Evolutionary conservation across 1,139 yeast species (phyloP), one percentile per base, ranked within the genome.

Genomic region (Candida buenavistaensis): DNA sequence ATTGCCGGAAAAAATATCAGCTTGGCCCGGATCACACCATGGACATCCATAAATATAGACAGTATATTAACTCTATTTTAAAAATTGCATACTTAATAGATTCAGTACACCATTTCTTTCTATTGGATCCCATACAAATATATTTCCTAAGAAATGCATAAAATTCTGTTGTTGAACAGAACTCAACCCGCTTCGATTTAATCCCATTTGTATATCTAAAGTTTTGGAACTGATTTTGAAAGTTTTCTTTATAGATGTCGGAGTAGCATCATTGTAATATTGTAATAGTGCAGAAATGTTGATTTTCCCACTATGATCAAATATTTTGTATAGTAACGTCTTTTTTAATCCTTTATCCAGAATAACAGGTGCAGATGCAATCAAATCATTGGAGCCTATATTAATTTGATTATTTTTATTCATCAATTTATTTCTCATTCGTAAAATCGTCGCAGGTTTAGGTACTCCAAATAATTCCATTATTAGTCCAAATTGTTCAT

Each of bases 1-100:
- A 5, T 54, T 54, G 8, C 70, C 70, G 1, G 72, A 69, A 35
- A 59, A 54, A 34, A 64, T 80, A 7, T 63, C 75, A 24, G 86
- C 86, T 1, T 80, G 86, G 86, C 86, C 86, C 0, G 84, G 85
- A 0, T 69, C 78, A 5, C 70, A 79, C 44, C 84, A 78, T 50
- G 82, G 83, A 0, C 86, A 80, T 50, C 85, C 85, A 6, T 72
- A 43, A 50, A n/a, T n/a, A n/a, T n/a, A n/a, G n/a, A n/a, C n/a
- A n/a, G n/a, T n/a, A n/a, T n/a, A n/a, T 17, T 24, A 7, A 7
- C 3, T 11, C 13, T 19, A 32, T 26, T 23, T 17, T 34, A 53
- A 34, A 38, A 56, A 60, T 3, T 47, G 43, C 46, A 75, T 77
- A 7, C 54, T 45, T 22, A 78, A 55, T 10, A 82, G 72, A 12